phyloP scores from a whole-genome alignment of 2,329 filamentous ascomycete genomes.

The Fusarium pininemorale region DNA sequence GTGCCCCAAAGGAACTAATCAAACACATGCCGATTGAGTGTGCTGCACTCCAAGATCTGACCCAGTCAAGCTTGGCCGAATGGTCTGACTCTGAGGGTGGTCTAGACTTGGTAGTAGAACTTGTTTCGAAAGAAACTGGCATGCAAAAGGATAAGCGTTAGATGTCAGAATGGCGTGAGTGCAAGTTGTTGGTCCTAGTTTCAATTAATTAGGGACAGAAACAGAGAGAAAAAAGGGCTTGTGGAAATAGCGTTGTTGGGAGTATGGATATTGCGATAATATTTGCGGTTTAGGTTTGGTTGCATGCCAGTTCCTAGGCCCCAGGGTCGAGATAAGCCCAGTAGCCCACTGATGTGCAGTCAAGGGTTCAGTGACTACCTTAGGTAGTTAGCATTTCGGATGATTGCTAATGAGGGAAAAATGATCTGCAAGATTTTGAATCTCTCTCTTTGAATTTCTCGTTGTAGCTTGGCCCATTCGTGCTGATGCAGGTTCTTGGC shows the following conservation, averaged over 20 bases:
- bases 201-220: not conserved
- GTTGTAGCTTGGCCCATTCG: not conserved
- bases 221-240: not conserved
- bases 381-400: not conserved
- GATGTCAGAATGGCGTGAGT: conserved; percentile 2
- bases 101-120: conserved; percentile 2
- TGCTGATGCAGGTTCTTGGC: conserved; percentile 6
- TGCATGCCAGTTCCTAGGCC: not conserved
- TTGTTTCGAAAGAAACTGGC: not conserved
- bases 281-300: not conserved
- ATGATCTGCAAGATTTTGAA: not conserved
- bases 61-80: not conserved
- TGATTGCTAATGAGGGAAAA: not conserved
- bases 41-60: not conserved
- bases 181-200: not conserved
- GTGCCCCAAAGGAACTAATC: not conserved
- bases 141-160: not conserved
- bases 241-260: not conserved
- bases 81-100: not conserved
- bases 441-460: not conserved
- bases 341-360: conserved; percentile 12
- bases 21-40: not conserved
- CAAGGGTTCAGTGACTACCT: not conserved
- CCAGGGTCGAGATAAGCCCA: not conserved
- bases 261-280: not conserved